Evolutionary conservation across 345 rosid species (phyloP).

Genomic region (Linum tenue): DNA sequence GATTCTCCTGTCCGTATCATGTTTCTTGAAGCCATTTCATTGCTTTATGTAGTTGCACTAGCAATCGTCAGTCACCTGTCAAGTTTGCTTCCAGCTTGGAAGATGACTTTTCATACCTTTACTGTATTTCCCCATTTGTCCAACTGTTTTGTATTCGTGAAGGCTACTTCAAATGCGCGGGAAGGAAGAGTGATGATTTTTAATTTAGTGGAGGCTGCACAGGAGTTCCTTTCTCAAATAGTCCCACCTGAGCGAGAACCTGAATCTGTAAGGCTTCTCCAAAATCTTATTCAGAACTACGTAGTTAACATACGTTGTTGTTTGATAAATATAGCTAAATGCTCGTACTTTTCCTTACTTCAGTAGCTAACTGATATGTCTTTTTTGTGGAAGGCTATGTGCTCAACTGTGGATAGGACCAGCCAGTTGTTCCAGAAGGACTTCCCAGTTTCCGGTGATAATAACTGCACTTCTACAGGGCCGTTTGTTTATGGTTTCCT

Average conservation of each 20-base stretch:
- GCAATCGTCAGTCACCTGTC: too few species aligned
- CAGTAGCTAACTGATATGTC: background rate
- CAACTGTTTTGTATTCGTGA: conserved; percentile 7
- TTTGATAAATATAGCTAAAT: background rate
- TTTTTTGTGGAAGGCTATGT: conserved; percentile 34
- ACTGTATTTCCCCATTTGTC: background rate
- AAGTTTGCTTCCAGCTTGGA: too few species aligned
- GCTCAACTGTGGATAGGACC: conserved; percentile 30
- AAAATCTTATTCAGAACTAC: conserved; percentile 3
- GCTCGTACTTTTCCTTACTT: background rate
- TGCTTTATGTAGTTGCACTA: background rate
- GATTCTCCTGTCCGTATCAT: background rate
- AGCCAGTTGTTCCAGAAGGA: conserved; percentile 34
- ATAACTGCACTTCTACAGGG: conserved; percentile 34
- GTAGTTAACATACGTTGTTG: background rate
- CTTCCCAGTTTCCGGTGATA: conserved; percentile 32
- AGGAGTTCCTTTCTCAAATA: conserved; percentile 84
- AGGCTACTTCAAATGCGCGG: conserved; percentile 82
- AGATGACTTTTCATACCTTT: background rate
- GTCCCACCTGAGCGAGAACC: conserved; percentile 40
- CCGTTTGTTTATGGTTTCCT: conserved; percentile 79
- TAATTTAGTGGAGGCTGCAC: conserved; percentile 96
- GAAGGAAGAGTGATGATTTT: conserved; percentile 95
- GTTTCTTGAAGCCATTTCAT: background rate
- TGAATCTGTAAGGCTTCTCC: conserved; percentile 44